A percentile compares a stretch with the other conserved stretches of the same genome.
These are phyloP conservation scores for Solanum tarapatanum DNA, from an alignment of 257 asterid species.

Conservation along the genomic window DNA sequence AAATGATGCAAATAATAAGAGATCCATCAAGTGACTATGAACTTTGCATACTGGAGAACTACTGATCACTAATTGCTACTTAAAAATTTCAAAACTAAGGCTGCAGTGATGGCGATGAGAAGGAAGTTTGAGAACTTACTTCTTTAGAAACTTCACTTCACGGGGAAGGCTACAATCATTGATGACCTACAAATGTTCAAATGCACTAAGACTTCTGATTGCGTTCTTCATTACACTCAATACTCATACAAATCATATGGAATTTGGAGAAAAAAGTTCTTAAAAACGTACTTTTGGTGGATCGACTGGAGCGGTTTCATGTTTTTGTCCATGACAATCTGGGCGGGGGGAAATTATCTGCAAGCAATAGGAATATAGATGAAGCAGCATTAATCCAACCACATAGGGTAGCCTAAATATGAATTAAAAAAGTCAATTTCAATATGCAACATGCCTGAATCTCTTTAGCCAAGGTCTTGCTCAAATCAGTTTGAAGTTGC, in stretches of 20 bases:
- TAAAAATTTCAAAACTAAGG: neutral
- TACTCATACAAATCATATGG: neutral
- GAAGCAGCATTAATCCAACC: constrained; percentile 4
- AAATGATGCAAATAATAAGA: neutral
- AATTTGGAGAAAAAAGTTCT: neutral
- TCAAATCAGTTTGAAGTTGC: constrained; percentile 40
- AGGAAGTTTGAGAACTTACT: constrained; percentile 25
- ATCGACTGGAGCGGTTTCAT: constrained; percentile 19
- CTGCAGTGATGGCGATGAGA: neutral
- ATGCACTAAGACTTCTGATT: constrained; percentile 2
- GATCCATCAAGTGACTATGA: neutral
- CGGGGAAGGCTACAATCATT: constrained; percentile 17
- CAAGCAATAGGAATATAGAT: constrained; percentile 14
- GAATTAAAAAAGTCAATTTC: neutral
- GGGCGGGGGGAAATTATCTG: constrained; percentile 47
- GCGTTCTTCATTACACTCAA: constrained; percentile 6
- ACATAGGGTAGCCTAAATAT: constrained; percentile 9
- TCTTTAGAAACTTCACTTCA: constrained; percentile 27
- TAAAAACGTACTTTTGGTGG: constrained; percentile 31
- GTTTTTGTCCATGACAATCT: constrained; percentile 24
- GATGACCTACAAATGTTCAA: constrained; percentile 34
- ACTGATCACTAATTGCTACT: neutral
- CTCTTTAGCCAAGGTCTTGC: constrained; percentile 41
- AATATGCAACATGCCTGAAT: constrained; percentile 39
- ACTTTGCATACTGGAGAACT: neutral